These are phyloP conservation scores for Vaccinium corymbosum DNA, from an alignment of 148 eudicot species.

Conservation along the genomic window DNA sequence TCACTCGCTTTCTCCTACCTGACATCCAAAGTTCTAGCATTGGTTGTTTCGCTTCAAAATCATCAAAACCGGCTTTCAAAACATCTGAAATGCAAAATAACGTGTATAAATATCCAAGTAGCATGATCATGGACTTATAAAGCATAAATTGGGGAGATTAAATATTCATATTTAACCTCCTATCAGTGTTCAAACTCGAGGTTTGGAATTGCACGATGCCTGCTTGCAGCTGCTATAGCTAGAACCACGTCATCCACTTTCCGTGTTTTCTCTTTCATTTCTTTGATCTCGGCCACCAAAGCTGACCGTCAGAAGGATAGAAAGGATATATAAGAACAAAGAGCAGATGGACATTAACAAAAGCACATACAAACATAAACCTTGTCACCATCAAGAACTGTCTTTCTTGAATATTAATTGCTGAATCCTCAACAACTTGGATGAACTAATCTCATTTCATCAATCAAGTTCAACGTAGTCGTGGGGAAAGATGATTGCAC, in stretches of 20 bases:
- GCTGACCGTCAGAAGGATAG: constrained; percentile 41
- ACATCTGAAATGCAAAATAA: too few species aligned
- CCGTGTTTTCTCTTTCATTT: constrained; percentile 64
- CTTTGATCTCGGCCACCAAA: constrained; percentile 75
- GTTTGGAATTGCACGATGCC: constrained; percentile 58
- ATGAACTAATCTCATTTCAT: background rate
- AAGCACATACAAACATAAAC: background rate
- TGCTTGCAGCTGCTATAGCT: constrained; percentile 70
- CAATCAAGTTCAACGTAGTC: background rate
- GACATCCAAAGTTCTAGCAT: too few species aligned
- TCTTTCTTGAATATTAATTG: background rate
- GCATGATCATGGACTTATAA: too few species aligned
- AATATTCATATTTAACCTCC: too few species aligned
- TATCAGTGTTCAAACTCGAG: constrained; percentile 48
- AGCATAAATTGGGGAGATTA: too few species aligned
- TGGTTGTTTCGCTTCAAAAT: too few species aligned
- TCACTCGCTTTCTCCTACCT: too few species aligned
- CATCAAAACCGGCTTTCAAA: too few species aligned
- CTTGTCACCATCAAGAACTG: background rate
- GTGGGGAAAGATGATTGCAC: background rate
- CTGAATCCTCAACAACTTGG: background rate
- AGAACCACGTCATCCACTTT: constrained; percentile 69
- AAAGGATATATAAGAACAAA: constrained; percentile 17
- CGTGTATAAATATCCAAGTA: too few species aligned
- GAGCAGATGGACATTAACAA: background rate